Conservation (phyloP, 148 eudicot genomes). For the Nyssa sinensis region DNA sequence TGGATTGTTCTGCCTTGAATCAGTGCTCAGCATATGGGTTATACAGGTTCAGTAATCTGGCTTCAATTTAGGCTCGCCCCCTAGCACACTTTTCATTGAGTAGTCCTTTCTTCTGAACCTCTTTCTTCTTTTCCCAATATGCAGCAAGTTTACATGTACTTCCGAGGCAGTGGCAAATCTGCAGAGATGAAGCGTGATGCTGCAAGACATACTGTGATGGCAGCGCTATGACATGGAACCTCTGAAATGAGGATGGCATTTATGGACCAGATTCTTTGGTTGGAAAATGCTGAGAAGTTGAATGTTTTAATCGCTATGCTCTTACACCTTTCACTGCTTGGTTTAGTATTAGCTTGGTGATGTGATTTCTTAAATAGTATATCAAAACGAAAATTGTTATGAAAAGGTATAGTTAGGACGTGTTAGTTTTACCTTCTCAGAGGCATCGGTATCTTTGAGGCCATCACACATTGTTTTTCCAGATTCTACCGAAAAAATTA, state of each 20-base stretch:
- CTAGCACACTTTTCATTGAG: not conserved
- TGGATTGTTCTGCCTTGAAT: conserved; percentile 50
- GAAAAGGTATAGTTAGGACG: not conserved
- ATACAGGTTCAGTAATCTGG: conserved; percentile 43
- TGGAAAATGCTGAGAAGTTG: conserved; percentile 8
- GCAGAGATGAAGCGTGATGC: conserved; percentile 59
- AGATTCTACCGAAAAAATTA: not conserved
- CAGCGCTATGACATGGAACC: conserved; percentile 37
- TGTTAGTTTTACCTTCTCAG: not conserved
- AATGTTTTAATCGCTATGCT: not conserved
- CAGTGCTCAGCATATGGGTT: conserved; percentile 66
- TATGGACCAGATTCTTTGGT: conserved; percentile 7
- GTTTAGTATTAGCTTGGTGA: not conserved
- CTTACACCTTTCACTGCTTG: not conserved
- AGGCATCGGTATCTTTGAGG: not conserved
- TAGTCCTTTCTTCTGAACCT: not conserved
- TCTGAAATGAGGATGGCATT: not conserved
- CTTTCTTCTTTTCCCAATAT: conserved; percentile 1
- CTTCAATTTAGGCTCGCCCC: not conserved
- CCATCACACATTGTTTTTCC: not conserved
- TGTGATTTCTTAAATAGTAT: not conserved
- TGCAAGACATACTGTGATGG: conserved; percentile 52
- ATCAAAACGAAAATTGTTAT: not conserved
- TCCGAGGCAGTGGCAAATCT: conserved; percentile 64
- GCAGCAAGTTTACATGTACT: conserved; percentile 70